Conservation (phyloP, 179 eudicot genomes). For the Camellia oleifera region DNA sequence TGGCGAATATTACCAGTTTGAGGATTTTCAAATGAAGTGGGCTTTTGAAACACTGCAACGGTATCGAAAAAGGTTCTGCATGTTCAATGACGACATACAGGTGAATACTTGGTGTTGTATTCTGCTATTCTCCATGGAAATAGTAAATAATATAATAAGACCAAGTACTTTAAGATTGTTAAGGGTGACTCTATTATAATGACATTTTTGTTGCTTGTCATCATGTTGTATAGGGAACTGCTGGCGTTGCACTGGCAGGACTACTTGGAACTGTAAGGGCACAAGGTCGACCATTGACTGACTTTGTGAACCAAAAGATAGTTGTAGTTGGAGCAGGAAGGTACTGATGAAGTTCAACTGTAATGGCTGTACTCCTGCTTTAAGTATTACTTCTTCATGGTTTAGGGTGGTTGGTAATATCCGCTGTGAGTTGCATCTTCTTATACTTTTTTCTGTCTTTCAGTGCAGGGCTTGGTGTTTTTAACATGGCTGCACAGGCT, state of each 20-base stretch:
- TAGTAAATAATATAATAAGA: not conserved
- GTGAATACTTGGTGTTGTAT: conserved; percentile 24
- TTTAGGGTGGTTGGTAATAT: conserved; percentile 7
- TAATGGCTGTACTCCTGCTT: not conserved
- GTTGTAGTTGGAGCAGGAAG: conserved; percentile 99
- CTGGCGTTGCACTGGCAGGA: conserved; percentile 99
- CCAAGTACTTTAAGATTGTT: conserved; percentile 1
- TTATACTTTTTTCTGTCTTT: conserved; percentile 26
- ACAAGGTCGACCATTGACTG: conserved; percentile 88
- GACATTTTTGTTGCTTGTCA: not conserved
- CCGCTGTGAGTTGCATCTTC: conserved; percentile 9
- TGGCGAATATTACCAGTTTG: conserved; percentile 59
- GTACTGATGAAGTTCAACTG: conserved; percentile 29
- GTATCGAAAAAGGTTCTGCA: conserved; percentile 81
- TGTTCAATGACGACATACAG: conserved; percentile 99
- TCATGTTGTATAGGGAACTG: conserved; percentile 69
- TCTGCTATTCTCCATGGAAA: not conserved
- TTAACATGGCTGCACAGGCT: conserved; percentile 87
- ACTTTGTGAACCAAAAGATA: conserved; percentile 89
- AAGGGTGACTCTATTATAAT: not conserved
- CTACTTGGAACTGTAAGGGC: conserved; percentile 94
- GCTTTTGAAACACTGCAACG: conserved; percentile 96
- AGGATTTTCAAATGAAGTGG: conserved; percentile 99
- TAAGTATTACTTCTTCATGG: conserved; percentile 1
- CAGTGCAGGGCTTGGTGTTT: conserved; percentile 99